Evolutionary conservation across 139 green algal genomes (phyloP).

Genomic region (Chloropicon primus): DNA sequence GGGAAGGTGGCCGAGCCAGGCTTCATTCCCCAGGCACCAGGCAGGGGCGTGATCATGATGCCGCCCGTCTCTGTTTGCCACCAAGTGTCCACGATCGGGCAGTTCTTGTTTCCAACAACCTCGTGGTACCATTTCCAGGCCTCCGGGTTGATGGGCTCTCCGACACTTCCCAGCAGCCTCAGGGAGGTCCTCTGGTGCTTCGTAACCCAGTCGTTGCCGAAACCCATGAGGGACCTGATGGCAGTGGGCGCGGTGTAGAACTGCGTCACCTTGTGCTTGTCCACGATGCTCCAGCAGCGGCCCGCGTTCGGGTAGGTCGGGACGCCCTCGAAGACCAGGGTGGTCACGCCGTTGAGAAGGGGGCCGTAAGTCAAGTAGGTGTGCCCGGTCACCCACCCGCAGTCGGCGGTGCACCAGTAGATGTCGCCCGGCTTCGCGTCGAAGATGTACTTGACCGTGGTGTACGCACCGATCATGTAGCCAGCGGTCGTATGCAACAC

Average conservation of each 20-base stretch:
- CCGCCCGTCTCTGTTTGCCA: constrained; percentile 93
- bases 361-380: constrained; percentile 52
- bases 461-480: constrained; percentile 59
- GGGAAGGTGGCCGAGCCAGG: constrained; percentile 76
- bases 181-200: constrained; percentile 38
- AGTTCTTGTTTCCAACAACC: constrained; percentile 44
- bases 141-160: constrained; percentile 96
- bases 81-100: constrained; percentile 90
- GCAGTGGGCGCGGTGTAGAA: constrained; percentile 95
- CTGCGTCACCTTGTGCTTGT: constrained; percentile 71
- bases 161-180: constrained; percentile 80
- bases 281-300: constrained; percentile 81
- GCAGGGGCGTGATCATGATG: constrained; percentile 81
- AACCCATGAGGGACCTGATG: constrained; percentile 73
- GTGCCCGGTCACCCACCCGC: constrained; percentile 92
- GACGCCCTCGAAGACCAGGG: constrained; percentile 86
- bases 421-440: constrained; percentile 65
- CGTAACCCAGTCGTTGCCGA: constrained; percentile 58
- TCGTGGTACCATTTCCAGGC: constrained; percentile 92
- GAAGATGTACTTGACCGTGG: constrained; percentile 75
- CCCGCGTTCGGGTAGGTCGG: constrained; percentile 64
- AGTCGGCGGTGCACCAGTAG: constrained; percentile 94
- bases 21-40: constrained; percentile 58
- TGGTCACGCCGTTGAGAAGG: constrained; percentile 64
- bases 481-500: constrained; percentile 74